A percentile compares a stretch with the other conserved stretches of the same genome.
Evolutionary conservation across 805 yeast genomes (phyloP).

Genomic region (Saturnispora hagleri): DNA sequence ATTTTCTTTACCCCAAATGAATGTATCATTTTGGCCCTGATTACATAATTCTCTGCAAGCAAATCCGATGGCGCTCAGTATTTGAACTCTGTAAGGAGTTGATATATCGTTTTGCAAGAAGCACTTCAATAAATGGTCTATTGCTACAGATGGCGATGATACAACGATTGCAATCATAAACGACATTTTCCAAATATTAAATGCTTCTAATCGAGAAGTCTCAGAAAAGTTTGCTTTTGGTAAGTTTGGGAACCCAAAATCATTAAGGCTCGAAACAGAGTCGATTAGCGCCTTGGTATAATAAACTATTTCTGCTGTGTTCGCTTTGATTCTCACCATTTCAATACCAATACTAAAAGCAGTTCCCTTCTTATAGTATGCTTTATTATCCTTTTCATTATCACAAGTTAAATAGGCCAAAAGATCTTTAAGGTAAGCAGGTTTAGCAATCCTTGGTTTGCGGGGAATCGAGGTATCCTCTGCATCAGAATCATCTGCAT

Average conservation of each 20-base stretch:
- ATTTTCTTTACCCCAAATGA: constrained; percentile 31
- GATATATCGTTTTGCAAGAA: constrained; percentile 70
- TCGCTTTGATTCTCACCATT: constrained; percentile 57
- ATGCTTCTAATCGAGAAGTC: constrained; percentile 38
- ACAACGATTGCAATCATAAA: constrained; percentile 57
- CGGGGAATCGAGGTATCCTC: constrained; percentile 33
- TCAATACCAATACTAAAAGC: constrained; percentile 48
- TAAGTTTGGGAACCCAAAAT: constrained; percentile 22
- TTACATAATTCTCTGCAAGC: constrained; percentile 66
- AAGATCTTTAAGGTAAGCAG: constrained; percentile 68
- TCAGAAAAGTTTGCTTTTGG: constrained; percentile 18
- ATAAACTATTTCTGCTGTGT: constrained; percentile 51
- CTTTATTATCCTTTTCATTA: constrained; percentile 34
- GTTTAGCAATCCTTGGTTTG: constrained; percentile 32
- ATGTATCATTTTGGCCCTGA: constrained; percentile 39
- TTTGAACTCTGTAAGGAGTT: constrained; percentile 62
- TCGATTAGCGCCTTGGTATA: constrained; percentile 48
- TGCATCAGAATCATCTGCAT: constrained; percentile 42
- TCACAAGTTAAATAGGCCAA: constrained; percentile 44
- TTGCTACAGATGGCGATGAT: constrained; percentile 32
- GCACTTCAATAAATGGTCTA: constrained; percentile 37
- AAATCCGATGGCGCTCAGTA: constrained; percentile 60
- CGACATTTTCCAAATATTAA: constrained; percentile 58
- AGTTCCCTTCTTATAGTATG: constrained; percentile 38
- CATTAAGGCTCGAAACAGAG: constrained; percentile 43